These are phyloP conservation scores for Neurospora cerealis DNA, from an alignment of 495 filamentous ascomycete genomes.

Conservation along the genomic window DNA sequence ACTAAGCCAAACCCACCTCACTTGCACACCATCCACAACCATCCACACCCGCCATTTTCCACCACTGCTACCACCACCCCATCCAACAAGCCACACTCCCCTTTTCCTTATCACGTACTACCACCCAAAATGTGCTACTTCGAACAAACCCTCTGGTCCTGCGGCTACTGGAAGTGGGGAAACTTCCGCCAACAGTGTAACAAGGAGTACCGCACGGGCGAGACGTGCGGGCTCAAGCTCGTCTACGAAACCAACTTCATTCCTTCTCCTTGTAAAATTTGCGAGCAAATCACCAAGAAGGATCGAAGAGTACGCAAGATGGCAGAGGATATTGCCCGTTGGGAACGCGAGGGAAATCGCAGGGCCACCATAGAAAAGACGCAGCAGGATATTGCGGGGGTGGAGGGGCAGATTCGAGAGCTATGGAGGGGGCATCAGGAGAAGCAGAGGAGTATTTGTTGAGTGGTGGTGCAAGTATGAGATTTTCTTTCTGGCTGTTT, in stretches of 20 bases:
- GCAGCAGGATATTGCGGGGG: slow-evolving; percentile 52
- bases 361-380: slow-evolving; percentile 75
- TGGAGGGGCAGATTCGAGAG: slow-evolving; percentile 53
- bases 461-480: not conserved
- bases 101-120: not conserved
- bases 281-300: slow-evolving; percentile 89
- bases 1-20: not conserved
- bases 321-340: slow-evolving; percentile 67
- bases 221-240: slow-evolving; percentile 95
- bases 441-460: slow-evolving; percentile 15
- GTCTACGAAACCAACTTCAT: slow-evolving; percentile 58
- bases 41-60: not conserved
- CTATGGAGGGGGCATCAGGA: slow-evolving; percentile 39
- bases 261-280: slow-evolving; percentile 62
- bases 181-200: slow-evolving; percentile 90
- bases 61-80: not conserved
- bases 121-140: slow-evolving; percentile 51
- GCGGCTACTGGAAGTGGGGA: slow-evolving; percentile 94
- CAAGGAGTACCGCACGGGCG: slow-evolving; percentile 92
- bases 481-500: not conserved
- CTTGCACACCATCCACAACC: not conserved
- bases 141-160: slow-evolving; percentile 52
- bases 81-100: not conserved
- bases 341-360: slow-evolving; percentile 64
- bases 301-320: slow-evolving; percentile 64